Evolutionary conservation across 495 filamentous ascomycete genomes (phyloP).

Genomic region (Tuber calosporum): DNA sequence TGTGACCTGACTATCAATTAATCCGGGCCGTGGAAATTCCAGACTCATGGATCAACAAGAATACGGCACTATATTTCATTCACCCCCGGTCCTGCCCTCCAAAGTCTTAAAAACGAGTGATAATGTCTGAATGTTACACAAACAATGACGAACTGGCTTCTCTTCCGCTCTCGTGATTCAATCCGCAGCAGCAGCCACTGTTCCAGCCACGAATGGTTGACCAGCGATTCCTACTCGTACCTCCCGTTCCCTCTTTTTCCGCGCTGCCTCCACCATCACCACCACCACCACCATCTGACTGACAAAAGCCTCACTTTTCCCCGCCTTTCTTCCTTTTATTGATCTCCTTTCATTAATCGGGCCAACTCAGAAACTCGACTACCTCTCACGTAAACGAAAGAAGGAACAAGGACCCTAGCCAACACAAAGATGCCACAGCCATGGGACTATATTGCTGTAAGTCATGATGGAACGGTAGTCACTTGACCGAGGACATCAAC

Average conservation of each 20-base stretch:
- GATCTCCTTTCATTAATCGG: neutral
- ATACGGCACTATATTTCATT: too few species aligned
- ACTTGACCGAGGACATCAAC: neutral
- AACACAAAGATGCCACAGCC: conserved; percentile 59
- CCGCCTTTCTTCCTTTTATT: neutral
- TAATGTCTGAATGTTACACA: neutral
- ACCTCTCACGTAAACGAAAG: neutral
- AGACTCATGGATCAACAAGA: neutral
- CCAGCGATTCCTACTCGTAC: neutral
- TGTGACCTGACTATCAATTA: neutral
- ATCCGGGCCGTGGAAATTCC: neutral
- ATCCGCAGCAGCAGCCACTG: conserved; percentile 15
- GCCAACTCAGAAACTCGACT: neutral
- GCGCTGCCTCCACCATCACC: conserved; percentile 8
- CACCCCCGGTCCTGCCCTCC: neutral
- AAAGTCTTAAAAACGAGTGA: neutral
- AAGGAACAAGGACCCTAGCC: neutral
- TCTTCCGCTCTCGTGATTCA: neutral
- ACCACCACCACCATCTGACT: conserved; percentile 5
- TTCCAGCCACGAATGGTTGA: neutral
- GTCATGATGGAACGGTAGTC: neutral
- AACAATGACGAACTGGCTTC: neutral
- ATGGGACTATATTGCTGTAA: conserved; percentile 88
- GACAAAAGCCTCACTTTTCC: neutral
- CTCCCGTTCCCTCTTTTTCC: conserved; percentile 9